Base-by-base conservation (phyloP, 2,329 filamentous ascomycete genomes). In the Diaporthe citriasiana region DNA sequence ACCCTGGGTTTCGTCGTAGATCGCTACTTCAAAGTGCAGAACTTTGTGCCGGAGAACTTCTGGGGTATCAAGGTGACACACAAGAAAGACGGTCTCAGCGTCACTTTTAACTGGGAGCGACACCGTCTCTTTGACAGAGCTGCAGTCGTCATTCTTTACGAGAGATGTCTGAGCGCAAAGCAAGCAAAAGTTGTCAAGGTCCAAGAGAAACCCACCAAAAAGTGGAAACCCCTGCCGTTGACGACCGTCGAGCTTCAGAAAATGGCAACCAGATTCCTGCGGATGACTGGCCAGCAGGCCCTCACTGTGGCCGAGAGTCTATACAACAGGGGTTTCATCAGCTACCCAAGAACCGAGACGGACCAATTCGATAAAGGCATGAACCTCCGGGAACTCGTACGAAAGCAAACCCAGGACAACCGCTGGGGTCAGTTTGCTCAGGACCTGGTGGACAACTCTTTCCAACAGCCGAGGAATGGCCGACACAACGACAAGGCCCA, bases 191-290 rank as follows among this genome's bases (percentile, higher is more conserved):
- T 99, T 25, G 93, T 88, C 45, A 97, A 95, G 79, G 94, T 98
- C 71, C 91, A 94, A 77, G 94, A 95, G 80, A 98, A 97, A 81
- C 94, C 95, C 1, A 97, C 95, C 0, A 95, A 92, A 79, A 98
- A 97, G 83, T 98, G 93, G 93, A 96, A 96, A 79, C 97, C 97
- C 0, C 84, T 99, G 17, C 97, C 97, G 6, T 86, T 99, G 77
- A 99, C 97, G 0, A 99, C 97, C 0, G 95, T 99, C 27, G 97
- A 98, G 82, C 86, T 99, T 27, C 97, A 99, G 81, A 99, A 98
- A 84, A 96, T 95, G 84, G 96, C 97, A 17, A 98, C 94, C 77
- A 90, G 92, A 38, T 95, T 97, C 79, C 88, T 99, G 33, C 91
- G 92, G n/a, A 94, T 99, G 92, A 95, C 92, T 76, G 95, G 95